A percentile compares a stretch with the other conserved stretches of the same genome.
phyloP scores from a whole-genome alignment of 2,329 filamentous ascomycete species.

The Westerdykella aurantiaca region DNA sequence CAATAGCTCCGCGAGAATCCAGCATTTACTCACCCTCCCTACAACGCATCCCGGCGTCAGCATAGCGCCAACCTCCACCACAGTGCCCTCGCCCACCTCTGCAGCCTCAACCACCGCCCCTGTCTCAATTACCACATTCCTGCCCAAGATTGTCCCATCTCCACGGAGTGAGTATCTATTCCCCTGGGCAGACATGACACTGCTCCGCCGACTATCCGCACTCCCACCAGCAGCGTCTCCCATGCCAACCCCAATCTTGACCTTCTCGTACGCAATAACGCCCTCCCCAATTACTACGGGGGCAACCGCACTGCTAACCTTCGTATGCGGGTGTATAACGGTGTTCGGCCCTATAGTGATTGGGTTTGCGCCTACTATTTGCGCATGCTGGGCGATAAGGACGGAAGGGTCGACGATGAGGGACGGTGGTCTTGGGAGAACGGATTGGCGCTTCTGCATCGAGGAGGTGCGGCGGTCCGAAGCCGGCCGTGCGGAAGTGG shows the following conservation, averaged over 20 bases:
- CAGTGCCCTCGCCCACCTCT: constrained; percentile 34
- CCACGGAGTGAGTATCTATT: constrained; percentile 14
- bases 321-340: constrained; percentile 79
- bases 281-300: constrained; percentile 41
- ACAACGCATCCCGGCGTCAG: constrained; percentile 32
- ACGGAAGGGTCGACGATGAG: constrained; percentile 43
- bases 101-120: constrained; percentile 38
- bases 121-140: constrained; percentile 41
- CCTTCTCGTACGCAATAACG: constrained; percentile 72
- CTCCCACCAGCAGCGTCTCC: constrained; percentile 10
- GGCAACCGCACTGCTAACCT: constrained; percentile 38
- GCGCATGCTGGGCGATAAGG: constrained; percentile 45
- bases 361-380: constrained; percentile 62
- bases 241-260: constrained; percentile 36
- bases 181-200: constrained; percentile 8
- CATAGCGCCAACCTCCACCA: constrained; percentile 30
- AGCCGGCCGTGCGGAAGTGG: constrained; percentile 15
- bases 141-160: constrained; percentile 35
- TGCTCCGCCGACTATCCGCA: constrained; percentile 10
- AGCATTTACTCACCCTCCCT: constrained; percentile 35
- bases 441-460: constrained; percentile 31
- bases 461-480: constrained; percentile 24
- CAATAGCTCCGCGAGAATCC: background rate
- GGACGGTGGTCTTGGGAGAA: constrained; percentile 35
- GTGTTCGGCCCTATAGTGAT: constrained; percentile 73